Evolutionary conservation across 495 filamentous ascomycete species (phyloP), one percentile per base, ranked within the genome.

Genomic region (Xylaria grammica): DNA sequence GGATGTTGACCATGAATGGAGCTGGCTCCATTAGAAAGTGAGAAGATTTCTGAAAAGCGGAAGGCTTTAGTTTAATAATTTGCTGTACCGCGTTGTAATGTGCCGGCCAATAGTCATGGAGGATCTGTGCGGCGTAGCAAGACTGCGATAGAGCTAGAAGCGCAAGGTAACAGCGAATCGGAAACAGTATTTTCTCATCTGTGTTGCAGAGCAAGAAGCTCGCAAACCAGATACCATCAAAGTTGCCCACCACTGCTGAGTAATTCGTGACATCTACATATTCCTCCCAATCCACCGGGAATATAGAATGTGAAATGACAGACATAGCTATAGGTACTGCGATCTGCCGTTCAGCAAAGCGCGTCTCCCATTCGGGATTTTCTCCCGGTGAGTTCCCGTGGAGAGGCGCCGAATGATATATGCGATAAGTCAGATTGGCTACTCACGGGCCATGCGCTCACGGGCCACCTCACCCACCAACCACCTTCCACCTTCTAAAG

Each of bases 61-160:
- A 30, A 1, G 52, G 52, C 6, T 42, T 56, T 27, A 17, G 2
- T 56, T 56, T 36, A 17, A 56, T 56, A 8, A 40, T 56, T 8
- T 56, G 6, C 32, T 56, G 30, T 5, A 56, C 52, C 30, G 22
- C 15, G 4, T 56, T 8, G 30, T 38, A 56, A 24, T 56, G 52
- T n/a, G 10, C 13, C 24, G 52, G 52, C 52, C 52, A 56, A 11
- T 30, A 19, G n/a, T 10, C 30, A 27, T 36, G 22, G 10, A 56
- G 52, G 4, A 36, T 20, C n/a, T 56, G 52, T 13, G 36, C 30
- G 6, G 52, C 52, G 19, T 38, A 29, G 10, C 22, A 22, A 10
- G 52, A 56, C 20, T 40, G 52, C 24, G 52, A 56, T 8, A 56
- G n/a, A 6, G 52, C 30, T 0, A 56, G 52, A 3, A 56, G 20